phyloP scores from a whole-genome alignment of 139 green algal genomes.

The Micractinium sp. region DNA sequence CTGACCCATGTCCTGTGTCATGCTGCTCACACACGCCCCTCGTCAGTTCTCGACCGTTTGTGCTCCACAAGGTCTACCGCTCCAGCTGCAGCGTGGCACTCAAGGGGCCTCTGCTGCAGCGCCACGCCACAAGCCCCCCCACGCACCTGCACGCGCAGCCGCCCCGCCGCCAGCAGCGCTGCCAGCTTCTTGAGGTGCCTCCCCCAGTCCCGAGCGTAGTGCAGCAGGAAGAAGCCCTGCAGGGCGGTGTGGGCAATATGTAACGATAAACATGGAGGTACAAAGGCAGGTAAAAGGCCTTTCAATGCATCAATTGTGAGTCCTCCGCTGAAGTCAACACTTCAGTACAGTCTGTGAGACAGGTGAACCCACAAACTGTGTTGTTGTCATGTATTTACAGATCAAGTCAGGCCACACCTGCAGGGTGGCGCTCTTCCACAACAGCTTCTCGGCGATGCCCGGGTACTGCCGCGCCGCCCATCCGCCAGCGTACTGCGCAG shows the following conservation, averaged over 20 bases:
- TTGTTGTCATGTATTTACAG: no score
- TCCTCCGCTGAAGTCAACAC: no score
- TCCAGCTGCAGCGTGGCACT: no score
- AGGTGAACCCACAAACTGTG: no score
- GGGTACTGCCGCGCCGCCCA: constrained; percentile 45
- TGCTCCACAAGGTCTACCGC: no score
- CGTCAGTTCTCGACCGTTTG: no score
- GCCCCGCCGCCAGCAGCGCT: constrained; percentile 37
- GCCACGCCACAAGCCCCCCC: neutral
- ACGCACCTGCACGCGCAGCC: constrained; percentile 50
- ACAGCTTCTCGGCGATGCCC: constrained; percentile 81
- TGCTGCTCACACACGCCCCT: neutral
- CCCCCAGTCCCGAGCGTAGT: constrained; percentile 54
- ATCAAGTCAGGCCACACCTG: neutral
- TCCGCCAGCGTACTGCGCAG: constrained; percentile 39
- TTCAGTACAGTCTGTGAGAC: no score
- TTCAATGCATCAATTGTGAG: no score
- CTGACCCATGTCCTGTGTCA: neutral
- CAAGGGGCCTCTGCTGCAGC: neutral
- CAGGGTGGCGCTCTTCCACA: constrained; percentile 74
- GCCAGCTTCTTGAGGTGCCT: constrained; percentile 58
- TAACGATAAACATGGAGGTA: no score
- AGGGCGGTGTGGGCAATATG: no score
- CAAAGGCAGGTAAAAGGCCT: no score
- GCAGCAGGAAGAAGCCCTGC: constrained; percentile 84